A percentile compares a stretch with the other conserved stretches of the same genome.
These are phyloP conservation scores for Isabelozyma pseudorhagii DNA, from an alignment of 805 yeast species.

Conservation along the genomic window DNA sequence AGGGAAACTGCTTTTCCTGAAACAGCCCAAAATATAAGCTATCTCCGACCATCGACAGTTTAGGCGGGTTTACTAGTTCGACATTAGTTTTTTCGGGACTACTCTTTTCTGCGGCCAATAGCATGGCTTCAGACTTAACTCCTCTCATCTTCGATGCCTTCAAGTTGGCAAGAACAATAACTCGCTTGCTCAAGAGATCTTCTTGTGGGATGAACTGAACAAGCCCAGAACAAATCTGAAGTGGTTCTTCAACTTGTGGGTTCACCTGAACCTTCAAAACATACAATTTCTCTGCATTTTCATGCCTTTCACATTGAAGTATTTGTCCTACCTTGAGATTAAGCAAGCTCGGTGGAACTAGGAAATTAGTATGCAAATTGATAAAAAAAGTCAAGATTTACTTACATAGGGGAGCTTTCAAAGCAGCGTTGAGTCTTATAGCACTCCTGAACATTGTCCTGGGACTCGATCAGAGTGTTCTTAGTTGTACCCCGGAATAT, in stretches of 20 bases:
- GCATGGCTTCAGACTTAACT: constrained; percentile 59
- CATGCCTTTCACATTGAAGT: constrained; percentile 44
- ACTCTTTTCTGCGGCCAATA: constrained; percentile 51
- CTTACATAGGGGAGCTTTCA: constrained; percentile 1
- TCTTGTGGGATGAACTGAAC: constrained; percentile 42
- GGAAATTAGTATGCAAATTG: background rate
- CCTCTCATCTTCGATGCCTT: constrained; percentile 66
- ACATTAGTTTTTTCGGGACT: constrained; percentile 22
- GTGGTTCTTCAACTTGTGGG: constrained; percentile 7
- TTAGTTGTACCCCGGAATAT: background rate
- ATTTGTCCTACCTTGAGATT: constrained; percentile 47
- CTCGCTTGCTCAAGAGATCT: constrained; percentile 35
- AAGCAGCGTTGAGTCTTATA: background rate
- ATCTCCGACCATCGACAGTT: constrained; percentile 33
- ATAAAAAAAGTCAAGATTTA: background rate
- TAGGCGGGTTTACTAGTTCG: constrained; percentile 49
- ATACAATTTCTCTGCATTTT: constrained; percentile 56
- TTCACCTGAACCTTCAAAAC: constrained; percentile 47
- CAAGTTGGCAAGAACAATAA: constrained; percentile 55
- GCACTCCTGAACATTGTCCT: background rate
- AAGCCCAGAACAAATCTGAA: constrained; percentile 60
- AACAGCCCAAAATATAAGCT: constrained; percentile 32
- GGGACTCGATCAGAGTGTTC: no score
- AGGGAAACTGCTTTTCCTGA: constrained; percentile 8
- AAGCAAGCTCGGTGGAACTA: constrained; percentile 16